Conservation (phyloP, 2,329 filamentous ascomycete species). For the Ophiostoma sp. region DNA sequence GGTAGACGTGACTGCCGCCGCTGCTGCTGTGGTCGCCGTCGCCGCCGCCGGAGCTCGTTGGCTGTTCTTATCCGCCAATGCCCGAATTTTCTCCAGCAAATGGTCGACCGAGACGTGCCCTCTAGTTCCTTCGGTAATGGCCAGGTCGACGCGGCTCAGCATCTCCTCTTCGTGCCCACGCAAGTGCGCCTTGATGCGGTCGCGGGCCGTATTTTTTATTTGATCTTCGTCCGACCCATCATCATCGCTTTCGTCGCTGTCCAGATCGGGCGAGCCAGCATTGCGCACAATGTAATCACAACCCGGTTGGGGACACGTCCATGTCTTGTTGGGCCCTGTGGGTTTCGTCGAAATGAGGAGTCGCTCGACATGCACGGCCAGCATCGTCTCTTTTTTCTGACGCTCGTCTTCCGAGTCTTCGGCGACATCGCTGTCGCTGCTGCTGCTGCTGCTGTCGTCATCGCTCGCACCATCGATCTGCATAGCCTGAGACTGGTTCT, state of each 20-base stretch:
- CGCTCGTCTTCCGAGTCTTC: conserved; percentile 16
- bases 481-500: background rate
- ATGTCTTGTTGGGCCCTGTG: conserved; percentile 61
- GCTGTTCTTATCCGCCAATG: conserved; percentile 42
- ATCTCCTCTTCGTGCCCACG: conserved; percentile 59
- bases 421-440: conserved; percentile 27
- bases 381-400: conserved; percentile 25
- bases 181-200: conserved; percentile 62
- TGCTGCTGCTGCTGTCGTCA: background rate
- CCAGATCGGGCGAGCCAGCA: conserved; percentile 9
- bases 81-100: conserved; percentile 57
- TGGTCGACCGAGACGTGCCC: conserved; percentile 58
- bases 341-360: conserved; percentile 51
- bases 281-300: conserved; percentile 63
- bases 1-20: background rate
- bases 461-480: background rate
- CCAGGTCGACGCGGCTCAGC: conserved; percentile 49
- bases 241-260: background rate
- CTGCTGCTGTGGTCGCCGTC: background rate
- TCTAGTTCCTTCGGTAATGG: conserved; percentile 56
- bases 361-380: conserved; percentile 51
- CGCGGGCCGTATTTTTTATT: conserved; percentile 42
- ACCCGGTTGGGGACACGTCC: conserved; percentile 64
- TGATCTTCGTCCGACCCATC: conserved; percentile 9
- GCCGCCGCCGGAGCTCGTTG: background rate